These are phyloP conservation scores for Chaetomiaceae sp. DNA, from an alignment of 2,329 filamentous ascomycete genomes.

Conservation along the genomic window DNA sequence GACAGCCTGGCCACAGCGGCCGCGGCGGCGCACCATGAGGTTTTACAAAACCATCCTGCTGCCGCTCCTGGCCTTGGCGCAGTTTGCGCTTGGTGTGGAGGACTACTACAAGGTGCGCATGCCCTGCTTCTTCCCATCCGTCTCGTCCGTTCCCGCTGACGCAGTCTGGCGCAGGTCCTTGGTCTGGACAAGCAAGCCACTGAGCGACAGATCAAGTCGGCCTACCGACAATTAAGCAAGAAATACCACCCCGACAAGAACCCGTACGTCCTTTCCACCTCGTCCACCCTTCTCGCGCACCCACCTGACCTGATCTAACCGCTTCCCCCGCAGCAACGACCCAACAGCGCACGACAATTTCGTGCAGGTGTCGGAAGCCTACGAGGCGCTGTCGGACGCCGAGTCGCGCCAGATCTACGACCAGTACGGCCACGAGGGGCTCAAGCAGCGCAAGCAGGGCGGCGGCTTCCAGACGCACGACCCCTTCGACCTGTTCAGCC, in stretches of 20 bases:
- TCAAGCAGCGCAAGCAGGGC: slow-evolving; percentile 72
- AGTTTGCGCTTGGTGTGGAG: slow-evolving; percentile 53
- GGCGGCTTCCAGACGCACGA: slow-evolving; percentile 63
- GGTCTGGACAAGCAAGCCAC: slow-evolving; percentile 72
- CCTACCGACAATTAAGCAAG: slow-evolving; percentile 87
- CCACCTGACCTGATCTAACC: slow-evolving; percentile 6
- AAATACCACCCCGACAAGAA: slow-evolving; percentile 98
- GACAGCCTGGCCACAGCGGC: slow-evolving; percentile 14
- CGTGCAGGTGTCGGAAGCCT: slow-evolving; percentile 88
- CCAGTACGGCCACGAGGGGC: slow-evolving; percentile 83
- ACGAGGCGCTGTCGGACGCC: slow-evolving; percentile 78
- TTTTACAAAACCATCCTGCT: slow-evolving; percentile 43
- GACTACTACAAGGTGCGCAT: slow-evolving; percentile 70
- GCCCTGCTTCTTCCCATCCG: not conserved
- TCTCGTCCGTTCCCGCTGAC: not conserved
- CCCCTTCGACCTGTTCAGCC: slow-evolving; percentile 91
- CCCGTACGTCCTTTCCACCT: slow-evolving; percentile 53
- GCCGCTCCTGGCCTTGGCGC: slow-evolving; percentile 48
- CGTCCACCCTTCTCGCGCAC: not conserved
- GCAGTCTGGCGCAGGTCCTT: slow-evolving; percentile 53
- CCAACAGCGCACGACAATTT: slow-evolving; percentile 81
- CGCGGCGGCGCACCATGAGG: slow-evolving; percentile 40
- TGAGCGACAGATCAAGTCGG: slow-evolving; percentile 86
- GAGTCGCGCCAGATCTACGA: slow-evolving; percentile 88
- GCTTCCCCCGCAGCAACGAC: slow-evolving; percentile 55